Evolutionary conservation across 768 basidiomycete genomes (phyloP).

Genomic region (Tricholoma matsutake): DNA sequence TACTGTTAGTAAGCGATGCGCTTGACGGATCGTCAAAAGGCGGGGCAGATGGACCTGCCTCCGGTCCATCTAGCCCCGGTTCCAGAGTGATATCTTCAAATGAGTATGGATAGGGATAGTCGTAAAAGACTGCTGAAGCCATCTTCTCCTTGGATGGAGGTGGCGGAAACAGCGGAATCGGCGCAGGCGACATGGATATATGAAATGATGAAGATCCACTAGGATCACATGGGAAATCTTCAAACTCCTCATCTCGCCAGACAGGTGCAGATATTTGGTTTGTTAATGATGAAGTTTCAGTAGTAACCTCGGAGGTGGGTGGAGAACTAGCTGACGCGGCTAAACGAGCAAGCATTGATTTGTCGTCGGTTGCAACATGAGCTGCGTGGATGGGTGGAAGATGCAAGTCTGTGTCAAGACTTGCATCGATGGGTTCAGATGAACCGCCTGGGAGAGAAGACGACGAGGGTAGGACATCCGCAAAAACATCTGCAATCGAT

Average conservation of each 20-base stretch:
- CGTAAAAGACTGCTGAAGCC: conserved; percentile 36
- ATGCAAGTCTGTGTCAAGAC: conserved; percentile 9
- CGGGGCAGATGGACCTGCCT: conserved; percentile 40
- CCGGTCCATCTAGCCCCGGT: conserved; percentile 37
- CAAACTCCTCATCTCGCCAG: conserved; percentile 50
- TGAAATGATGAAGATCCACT: conserved; percentile 7
- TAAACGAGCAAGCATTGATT: conserved; percentile 51
- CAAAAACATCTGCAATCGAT: conserved; percentile 7
- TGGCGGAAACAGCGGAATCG: conserved; percentile 38
- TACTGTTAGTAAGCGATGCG: conserved; percentile 28
- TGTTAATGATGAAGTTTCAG: conserved; percentile 12
- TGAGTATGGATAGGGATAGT: conserved; percentile 39
- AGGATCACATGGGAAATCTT: conserved; percentile 25
- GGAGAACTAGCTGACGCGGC: conserved; percentile 52
- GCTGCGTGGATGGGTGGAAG: conserved; percentile 34
- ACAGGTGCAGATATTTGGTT: conserved; percentile 44
- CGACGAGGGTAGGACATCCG: background rate
- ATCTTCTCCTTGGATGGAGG: conserved; percentile 44
- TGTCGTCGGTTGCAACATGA: conserved; percentile 70
- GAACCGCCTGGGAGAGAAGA: conserved; percentile 11
- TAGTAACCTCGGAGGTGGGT: conserved; percentile 27
- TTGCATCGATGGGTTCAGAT: conserved; percentile 7
- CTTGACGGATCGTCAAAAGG: conserved; percentile 43
- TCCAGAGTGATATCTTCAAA: conserved; percentile 35
- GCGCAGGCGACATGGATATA: conserved; percentile 12